Conservation (phyloP, 2,329 filamentous ascomycete genomes). For the Gyromitra esculenta region DNA sequence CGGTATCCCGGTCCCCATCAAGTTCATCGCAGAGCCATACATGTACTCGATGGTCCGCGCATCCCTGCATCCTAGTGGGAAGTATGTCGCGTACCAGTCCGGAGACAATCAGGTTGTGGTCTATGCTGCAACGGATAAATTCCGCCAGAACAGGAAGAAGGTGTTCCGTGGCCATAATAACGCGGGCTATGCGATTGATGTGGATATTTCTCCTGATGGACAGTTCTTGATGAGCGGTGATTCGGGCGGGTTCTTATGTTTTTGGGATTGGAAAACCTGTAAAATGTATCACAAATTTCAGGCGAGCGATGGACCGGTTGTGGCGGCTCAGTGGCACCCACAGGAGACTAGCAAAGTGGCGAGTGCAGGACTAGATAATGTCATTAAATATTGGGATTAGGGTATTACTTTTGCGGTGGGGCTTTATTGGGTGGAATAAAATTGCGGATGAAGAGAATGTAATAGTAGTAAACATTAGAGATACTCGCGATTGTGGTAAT, state of each 20-base stretch:
- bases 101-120: conserved; percentile 97
- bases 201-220: conserved; percentile 88
- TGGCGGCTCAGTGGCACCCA: conserved; percentile 95
- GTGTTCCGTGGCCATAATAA: conserved; percentile 95
- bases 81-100: conserved; percentile 92
- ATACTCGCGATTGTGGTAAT: background rate
- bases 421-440: conserved; percentile 8
- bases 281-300: conserved; percentile 98
- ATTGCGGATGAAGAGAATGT: conserved; percentile 30
- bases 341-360: conserved; percentile 95
- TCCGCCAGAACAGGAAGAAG: conserved; percentile 97
- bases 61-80: conserved; percentile 83
- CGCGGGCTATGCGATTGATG: conserved; percentile 89
- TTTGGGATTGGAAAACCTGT: conserved; percentile 99
- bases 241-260: conserved; percentile 86
- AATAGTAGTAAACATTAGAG: conserved; percentile 22
- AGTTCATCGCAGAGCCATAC: conserved; percentile 95
- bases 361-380: conserved; percentile 87
- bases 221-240: conserved; percentile 91
- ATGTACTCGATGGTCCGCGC: conserved; percentile 96
- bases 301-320: conserved; percentile 81
- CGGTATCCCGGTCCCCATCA: conserved; percentile 97
- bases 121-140: conserved; percentile 92
- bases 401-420: conserved; percentile 7
- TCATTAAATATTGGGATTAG: conserved; percentile 93